Evolutionary conservation across 2,329 filamentous ascomycete species (phyloP).

Genomic region (Fusarium decemcellulare): DNA sequence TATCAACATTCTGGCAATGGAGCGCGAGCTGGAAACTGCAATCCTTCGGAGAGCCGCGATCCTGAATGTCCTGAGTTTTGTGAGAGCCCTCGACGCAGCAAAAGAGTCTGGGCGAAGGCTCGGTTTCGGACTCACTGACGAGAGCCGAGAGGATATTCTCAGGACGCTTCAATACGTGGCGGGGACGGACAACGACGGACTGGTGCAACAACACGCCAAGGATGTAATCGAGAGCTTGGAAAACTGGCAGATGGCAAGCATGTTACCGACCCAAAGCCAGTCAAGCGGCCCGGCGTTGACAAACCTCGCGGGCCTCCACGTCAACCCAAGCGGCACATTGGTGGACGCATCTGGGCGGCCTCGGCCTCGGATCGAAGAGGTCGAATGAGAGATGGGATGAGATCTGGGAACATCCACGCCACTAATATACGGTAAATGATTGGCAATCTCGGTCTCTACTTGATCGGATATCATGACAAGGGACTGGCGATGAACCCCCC

Average conservation of each 20-base stretch:
- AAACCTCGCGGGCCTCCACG: slow-evolving; percentile 56
- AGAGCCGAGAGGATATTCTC: slow-evolving; percentile 73
- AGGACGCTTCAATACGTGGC: slow-evolving; percentile 75
- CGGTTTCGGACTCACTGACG: slow-evolving; percentile 67
- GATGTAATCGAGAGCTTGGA: slow-evolving; percentile 78
- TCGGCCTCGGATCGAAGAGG: slow-evolving; percentile 70
- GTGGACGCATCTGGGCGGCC: slow-evolving; percentile 44
- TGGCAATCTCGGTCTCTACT: slow-evolving; percentile 44
- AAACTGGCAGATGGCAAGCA: slow-evolving; percentile 69
- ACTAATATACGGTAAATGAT: slow-evolving; percentile 37
- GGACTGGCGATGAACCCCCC: slow-evolving; percentile 22
- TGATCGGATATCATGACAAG: slow-evolving; percentile 37
- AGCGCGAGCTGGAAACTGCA: slow-evolving; percentile 70
- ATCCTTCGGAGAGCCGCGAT: slow-evolving; percentile 79
- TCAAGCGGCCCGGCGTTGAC: slow-evolving; percentile 45
- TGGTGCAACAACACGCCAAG: slow-evolving; percentile 76
- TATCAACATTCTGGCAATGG: slow-evolving; percentile 73
- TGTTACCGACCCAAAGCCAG: slow-evolving; percentile 57
- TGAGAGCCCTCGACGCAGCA: slow-evolving; percentile 71
- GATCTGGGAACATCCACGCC: slow-evolving; percentile 27
- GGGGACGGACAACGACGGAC: slow-evolving; percentile 75
- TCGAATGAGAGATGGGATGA: slow-evolving; percentile 63
- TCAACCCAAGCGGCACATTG: slow-evolving; percentile 49
- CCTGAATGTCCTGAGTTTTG: slow-evolving; percentile 72
- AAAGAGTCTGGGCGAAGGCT: slow-evolving; percentile 61